Evolutionary conservation across 495 filamentous ascomycete genomes (phyloP).

Genomic region (Aspergillus ellipticus): DNA sequence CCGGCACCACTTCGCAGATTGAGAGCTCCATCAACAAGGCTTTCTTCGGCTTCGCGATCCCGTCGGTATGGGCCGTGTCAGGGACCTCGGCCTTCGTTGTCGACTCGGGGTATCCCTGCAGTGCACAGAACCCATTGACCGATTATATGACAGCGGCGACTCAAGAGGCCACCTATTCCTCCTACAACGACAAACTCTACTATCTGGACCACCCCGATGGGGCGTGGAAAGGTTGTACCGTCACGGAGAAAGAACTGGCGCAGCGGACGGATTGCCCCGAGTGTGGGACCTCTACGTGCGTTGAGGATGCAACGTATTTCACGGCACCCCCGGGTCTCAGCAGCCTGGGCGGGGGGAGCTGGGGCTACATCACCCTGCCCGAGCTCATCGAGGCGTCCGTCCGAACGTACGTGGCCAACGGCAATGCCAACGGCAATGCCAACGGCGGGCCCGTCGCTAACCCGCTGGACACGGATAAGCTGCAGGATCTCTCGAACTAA

Average conservation of each 20-base stretch:
- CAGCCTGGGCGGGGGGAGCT: conserved; percentile 11
- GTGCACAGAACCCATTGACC: conserved; percentile 12
- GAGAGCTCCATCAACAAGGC: conserved; percentile 13
- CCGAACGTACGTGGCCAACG: conserved; percentile 26
- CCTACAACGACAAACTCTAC: conserved; percentile 24
- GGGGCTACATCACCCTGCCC: conserved; percentile 18
- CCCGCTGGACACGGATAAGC: conserved; percentile 12
- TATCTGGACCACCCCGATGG: conserved; percentile 25
- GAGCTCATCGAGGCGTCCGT: conserved; percentile 26
- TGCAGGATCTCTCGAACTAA: conserved; percentile 15
- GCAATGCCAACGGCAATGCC: conserved; percentile 27
- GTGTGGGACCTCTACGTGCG: background rate
- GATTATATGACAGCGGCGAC: conserved; percentile 20
- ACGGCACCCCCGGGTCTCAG: conserved; percentile 21
- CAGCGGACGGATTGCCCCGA: conserved; percentile 9
- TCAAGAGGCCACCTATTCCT: conserved; percentile 16
- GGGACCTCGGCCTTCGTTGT: conserved; percentile 25
- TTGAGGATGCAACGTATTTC: conserved; percentile 7
- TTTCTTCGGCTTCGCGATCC: conserved; percentile 31
- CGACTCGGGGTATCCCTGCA: conserved; percentile 28
- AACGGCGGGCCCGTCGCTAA: conserved; percentile 16
- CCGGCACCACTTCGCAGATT: background rate
- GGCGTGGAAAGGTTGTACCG: background rate
- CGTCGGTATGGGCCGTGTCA: conserved; percentile 24
- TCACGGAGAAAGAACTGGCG: background rate